Conservation (phyloP, 768 basidiomycete genomes). For the Termitomyces sp. region DNA sequence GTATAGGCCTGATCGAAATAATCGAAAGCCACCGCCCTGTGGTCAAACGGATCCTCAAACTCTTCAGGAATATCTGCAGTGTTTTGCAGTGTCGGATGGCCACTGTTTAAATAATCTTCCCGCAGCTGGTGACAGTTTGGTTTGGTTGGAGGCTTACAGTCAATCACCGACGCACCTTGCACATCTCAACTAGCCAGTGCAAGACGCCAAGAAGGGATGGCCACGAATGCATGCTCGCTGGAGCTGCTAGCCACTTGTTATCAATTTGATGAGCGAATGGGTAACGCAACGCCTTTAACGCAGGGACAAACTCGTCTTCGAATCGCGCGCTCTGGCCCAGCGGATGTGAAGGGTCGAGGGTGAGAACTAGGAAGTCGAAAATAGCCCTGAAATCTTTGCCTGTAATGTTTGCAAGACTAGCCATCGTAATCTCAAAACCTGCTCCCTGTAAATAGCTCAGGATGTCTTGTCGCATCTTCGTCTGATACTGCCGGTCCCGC, state of each 20-base stretch:
- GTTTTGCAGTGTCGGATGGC: slow-evolving; percentile 64
- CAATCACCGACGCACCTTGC: slow-evolving; percentile 54
- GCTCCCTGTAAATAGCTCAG: slow-evolving; percentile 57
- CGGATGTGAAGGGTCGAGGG: slow-evolving; percentile 68
- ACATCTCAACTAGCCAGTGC: slow-evolving; percentile 88
- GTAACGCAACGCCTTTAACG: slow-evolving; percentile 74
- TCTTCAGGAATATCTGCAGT: slow-evolving; percentile 61
- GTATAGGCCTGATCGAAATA: slow-evolving; percentile 67
- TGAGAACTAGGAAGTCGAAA: slow-evolving; percentile 70
- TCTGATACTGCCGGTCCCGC: slow-evolving; percentile 69
- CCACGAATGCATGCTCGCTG: slow-evolving; percentile 92
- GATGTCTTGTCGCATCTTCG: slow-evolving; percentile 75
- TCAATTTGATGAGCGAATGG: slow-evolving; percentile 77
- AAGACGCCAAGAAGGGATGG: slow-evolving; percentile 80
- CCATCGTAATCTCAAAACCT: slow-evolving; percentile 64
- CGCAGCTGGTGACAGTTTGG: slow-evolving; percentile 26
- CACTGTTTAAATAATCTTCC: slow-evolving; percentile 50
- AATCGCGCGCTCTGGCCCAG: slow-evolving; percentile 40
- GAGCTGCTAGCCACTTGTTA: slow-evolving; percentile 81
- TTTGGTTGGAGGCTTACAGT: slow-evolving; percentile 16
- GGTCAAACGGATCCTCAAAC: slow-evolving; percentile 70
- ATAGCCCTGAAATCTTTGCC: slow-evolving; percentile 83
- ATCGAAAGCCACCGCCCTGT: slow-evolving; percentile 72
- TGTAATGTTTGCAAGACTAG: slow-evolving; percentile 71
- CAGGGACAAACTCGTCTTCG: slow-evolving; percentile 80